Conservation (phyloP, 2,329 filamentous ascomycete species). For the Beauveria brongniartii region DNA sequence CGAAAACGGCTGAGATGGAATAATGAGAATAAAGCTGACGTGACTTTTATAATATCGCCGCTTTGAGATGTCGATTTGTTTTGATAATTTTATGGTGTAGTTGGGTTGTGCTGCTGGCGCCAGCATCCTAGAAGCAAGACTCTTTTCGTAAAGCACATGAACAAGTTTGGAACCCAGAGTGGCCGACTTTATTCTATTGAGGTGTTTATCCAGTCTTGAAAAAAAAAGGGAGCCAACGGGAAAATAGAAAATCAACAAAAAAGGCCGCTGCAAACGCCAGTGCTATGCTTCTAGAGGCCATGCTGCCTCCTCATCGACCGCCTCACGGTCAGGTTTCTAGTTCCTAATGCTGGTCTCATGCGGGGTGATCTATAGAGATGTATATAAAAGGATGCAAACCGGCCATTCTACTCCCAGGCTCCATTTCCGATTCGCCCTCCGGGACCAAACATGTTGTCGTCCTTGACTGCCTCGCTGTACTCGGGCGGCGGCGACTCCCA, state of each 20-base stretch:
- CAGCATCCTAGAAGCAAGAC: too few species aligned
- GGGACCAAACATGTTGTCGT: constrained; percentile 10
- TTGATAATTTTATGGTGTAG: too few species aligned
- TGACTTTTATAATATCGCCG: too few species aligned
- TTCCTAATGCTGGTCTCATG: neutral
- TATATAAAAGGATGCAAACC: neutral
- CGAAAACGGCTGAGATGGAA: too few species aligned
- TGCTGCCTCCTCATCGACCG: neutral
- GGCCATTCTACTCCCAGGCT: constrained; percentile 5
- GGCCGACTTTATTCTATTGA: neutral
- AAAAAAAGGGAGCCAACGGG: neutral
- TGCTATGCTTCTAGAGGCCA: constrained; percentile 1
- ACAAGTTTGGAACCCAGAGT: neutral
- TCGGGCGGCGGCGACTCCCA: constrained; percentile 12
- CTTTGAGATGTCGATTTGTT: too few species aligned
- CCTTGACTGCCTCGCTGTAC: constrained; percentile 9
- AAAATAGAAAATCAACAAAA: neutral
- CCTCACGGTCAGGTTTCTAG: neutral
- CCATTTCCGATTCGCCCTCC: constrained; percentile 1
- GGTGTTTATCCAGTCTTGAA: neutral
- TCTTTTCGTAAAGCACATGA: too few species aligned
- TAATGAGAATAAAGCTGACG: too few species aligned
- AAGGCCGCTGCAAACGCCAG: neutral
- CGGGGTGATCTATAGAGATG: neutral
- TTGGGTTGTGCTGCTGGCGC: too few species aligned